Conservation (phyloP, 2,329 filamentous ascomycete species). For the Clonostachys chloroleuca region DNA sequence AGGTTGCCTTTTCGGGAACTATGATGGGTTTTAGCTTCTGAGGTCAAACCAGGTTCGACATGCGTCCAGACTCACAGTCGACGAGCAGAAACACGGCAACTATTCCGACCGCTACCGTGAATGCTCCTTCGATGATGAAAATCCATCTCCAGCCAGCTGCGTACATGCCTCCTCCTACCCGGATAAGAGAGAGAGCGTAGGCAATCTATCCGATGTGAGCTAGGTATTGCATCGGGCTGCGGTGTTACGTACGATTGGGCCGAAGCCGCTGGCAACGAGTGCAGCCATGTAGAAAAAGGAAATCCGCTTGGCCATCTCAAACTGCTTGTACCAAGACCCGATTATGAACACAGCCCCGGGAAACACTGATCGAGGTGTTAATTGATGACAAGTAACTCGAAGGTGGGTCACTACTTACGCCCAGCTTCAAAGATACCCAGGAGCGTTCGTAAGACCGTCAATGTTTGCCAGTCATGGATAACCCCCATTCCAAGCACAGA, state of each 20-base stretch:
- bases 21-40: not conserved
- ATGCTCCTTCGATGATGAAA: constrained; percentile 16
- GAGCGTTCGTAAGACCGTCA: not conserved
- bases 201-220: not conserved
- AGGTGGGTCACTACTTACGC: not conserved
- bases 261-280: not conserved
- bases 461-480: not conserved
- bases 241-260: not conserved
- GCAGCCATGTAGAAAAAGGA: not conserved
- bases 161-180: not conserved
- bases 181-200: not conserved
- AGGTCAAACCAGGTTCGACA: not conserved
- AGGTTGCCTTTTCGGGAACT: not conserved
- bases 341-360: not conserved
- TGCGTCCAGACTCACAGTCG: not conserved
- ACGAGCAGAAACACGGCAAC: constrained; percentile 10
- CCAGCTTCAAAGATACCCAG: not conserved
- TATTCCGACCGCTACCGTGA: constrained; percentile 11
- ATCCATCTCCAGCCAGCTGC: constrained; percentile 11
- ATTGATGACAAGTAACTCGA: not conserved
- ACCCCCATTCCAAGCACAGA: not conserved
- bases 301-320: not conserved
- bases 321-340: not conserved
- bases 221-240: not conserved
- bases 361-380: not conserved